phyloP scores from a whole-genome alignment of 352 stramenopile species.

The Phytopythium kandeliae region DNA sequence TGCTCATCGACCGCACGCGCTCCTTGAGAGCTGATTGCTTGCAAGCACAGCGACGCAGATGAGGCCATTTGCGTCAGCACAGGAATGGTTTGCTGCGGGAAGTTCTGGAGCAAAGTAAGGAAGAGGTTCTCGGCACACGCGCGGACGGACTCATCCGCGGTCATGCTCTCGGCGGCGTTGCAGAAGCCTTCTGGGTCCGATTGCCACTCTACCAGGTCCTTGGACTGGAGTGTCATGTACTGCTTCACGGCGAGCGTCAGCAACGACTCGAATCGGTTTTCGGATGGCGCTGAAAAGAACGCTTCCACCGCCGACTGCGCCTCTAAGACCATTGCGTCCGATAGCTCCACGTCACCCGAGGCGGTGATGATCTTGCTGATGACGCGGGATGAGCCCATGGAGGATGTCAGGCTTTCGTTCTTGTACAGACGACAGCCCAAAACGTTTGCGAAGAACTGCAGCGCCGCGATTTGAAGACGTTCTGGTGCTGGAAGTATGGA shows the following conservation, averaged over 20 bases:
- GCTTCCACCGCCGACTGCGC: constrained; percentile 40
- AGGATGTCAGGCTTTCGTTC: constrained; percentile 43
- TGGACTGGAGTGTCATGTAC: constrained; percentile 55
- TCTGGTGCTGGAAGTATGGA: constrained; percentile 13
- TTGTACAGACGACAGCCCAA: constrained; percentile 80
- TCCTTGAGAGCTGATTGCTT: constrained; percentile 16
- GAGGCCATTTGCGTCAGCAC: constrained; percentile 64
- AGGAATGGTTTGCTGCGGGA: constrained; percentile 58
- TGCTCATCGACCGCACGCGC: constrained; percentile 16
- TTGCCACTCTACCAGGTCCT: constrained; percentile 68
- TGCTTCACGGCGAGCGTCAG: constrained; percentile 70
- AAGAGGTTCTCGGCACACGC: constrained; percentile 80
- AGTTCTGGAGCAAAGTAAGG: constrained; percentile 75
- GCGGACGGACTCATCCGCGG: constrained; percentile 73
- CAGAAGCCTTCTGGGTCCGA: constrained; percentile 64
- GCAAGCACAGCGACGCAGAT: constrained; percentile 39
- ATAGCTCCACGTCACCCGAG: constrained; percentile 62
- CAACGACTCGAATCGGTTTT: constrained; percentile 44
- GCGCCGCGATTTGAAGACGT: constrained; percentile 59
- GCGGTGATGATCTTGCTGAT: constrained; percentile 81
- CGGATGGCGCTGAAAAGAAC: constrained; percentile 37
- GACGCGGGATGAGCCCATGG: constrained; percentile 33
- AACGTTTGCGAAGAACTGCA: constrained; percentile 82
- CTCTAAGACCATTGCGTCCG: constrained; percentile 74
- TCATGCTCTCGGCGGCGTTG: constrained; percentile 65